Percentiles rank a stretch among this genome's conserved stretches.
These are phyloP conservation scores for Novymonas esmeraldas DNA, from an alignment of 208 protist genomes.

Conservation along the genomic window DNA sequence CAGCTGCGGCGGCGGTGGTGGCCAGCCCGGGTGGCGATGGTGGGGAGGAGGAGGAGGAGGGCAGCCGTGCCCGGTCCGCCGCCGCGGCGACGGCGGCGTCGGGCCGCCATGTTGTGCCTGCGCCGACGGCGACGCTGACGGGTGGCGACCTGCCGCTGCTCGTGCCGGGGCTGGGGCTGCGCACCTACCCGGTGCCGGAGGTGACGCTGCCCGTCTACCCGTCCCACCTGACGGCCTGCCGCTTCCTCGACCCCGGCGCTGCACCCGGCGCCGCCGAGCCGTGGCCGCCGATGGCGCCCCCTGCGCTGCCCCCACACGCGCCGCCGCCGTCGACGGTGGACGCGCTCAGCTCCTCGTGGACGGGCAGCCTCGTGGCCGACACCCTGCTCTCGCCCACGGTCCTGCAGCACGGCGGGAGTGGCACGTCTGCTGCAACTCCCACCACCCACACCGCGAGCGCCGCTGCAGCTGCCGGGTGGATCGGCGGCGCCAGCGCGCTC, in stretches of 20 bases:
- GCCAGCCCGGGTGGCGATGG: neutral
- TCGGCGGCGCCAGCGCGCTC: neutral
- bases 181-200: slow-evolving; percentile 24
- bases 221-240: neutral
- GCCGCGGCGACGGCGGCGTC: neutral
- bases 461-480: neutral
- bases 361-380: slow-evolving; percentile 21
- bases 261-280: no score
- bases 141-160: slow-evolving; percentile 19
- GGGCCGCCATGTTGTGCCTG: neutral
- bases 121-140: no score
- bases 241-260: neutral
- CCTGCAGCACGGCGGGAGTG: neutral
- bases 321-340: neutral
- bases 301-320: neutral
- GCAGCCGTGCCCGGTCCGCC: no score
- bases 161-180: slow-evolving; percentile 51
- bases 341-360: neutral
- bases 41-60: neutral
- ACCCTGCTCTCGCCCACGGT: slow-evolving; percentile 3
- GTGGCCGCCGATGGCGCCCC: no score
- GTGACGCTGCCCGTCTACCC: slow-evolving; percentile 41
- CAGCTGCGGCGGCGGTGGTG: neutral
- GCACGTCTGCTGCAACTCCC: no score
- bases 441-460: neutral